These are phyloP conservation scores for Daldinia decipiens DNA, from an alignment of 495 filamentous ascomycete species.

Conservation along the genomic window DNA sequence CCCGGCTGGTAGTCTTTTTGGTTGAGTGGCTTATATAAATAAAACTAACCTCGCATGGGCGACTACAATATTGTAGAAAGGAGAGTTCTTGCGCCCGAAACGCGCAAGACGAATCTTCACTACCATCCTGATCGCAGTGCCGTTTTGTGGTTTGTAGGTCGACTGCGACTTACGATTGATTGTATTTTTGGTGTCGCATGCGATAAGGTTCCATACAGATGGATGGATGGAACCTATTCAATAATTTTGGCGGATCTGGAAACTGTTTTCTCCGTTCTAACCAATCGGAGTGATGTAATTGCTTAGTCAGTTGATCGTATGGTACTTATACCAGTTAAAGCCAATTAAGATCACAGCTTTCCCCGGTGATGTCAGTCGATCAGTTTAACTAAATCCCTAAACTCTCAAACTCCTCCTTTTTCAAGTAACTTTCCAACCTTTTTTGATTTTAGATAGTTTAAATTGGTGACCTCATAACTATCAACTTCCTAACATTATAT, in stretches of 20 bases:
- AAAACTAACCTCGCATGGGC: constrained; percentile 84
- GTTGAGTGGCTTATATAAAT: neutral
- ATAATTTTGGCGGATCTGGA: constrained; percentile 48
- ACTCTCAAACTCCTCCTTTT: neutral
- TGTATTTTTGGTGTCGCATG: constrained; percentile 14
- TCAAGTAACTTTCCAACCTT: neutral
- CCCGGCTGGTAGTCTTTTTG: neutral
- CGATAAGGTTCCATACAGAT: neutral
- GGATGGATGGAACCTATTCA: too few relatives aligned
- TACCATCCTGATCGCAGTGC: constrained; percentile 71
- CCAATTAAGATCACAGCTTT: constrained; percentile 32
- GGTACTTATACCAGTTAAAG: constrained; percentile 31
- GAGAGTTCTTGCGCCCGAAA: constrained; percentile 85
- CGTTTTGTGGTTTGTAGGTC: constrained; percentile 4
- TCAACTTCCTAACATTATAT: neutral
- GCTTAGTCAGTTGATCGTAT: constrained; percentile 22
- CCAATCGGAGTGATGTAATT: constrained; percentile 29
- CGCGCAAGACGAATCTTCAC: constrained; percentile 91
- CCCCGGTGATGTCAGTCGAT: constrained; percentile 47
- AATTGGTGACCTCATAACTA: neutral
- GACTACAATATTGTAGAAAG: constrained; percentile 97
- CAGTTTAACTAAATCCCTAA: constrained; percentile 12
- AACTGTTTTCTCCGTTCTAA: constrained; percentile 44
- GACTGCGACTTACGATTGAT: neutral
- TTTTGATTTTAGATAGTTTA: neutral